These are phyloP conservation scores for Diplodia sapinea DNA, from an alignment of 2,329 filamentous ascomycete genomes.

Conservation along the genomic window DNA sequence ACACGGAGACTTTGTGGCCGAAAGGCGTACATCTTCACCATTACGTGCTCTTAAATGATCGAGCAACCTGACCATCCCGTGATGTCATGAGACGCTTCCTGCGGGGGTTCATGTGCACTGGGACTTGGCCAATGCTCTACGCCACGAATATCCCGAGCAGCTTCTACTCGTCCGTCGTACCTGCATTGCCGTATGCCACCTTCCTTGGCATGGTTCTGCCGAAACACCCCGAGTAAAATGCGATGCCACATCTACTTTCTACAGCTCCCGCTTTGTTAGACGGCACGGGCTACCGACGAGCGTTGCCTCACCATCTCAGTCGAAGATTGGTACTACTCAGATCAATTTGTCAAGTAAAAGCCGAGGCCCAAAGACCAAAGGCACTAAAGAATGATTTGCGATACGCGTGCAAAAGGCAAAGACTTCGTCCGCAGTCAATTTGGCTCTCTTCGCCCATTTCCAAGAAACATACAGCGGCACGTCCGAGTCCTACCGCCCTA, in stretches of 20 bases:
- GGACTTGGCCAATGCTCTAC: no score
- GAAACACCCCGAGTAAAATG: not conserved
- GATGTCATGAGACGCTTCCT: conserved; percentile 20
- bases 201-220: not conserved
- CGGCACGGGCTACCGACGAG: no score
- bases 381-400: not conserved
- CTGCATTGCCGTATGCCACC: not conserved
- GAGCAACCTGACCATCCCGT: not conserved
- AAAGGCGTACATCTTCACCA: not conserved
- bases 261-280: not conserved
- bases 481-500: not conserved
- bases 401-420: not conserved
- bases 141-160: not conserved
- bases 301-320: not conserved
- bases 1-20: not conserved
- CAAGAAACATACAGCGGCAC: not conserved
- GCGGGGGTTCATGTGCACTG: not conserved
- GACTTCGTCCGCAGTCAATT: conserved; percentile 16
- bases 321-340: not conserved
- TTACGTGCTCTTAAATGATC: not conserved
- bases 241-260: not conserved
- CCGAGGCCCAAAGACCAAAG: not conserved
- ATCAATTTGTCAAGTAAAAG: conserved; percentile 24
- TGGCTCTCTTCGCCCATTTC: conserved; percentile 2
- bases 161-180: not conserved